These are phyloP conservation scores for Paraconiothyrium brasiliense DNA, from an alignment of 2,329 filamentous ascomycete species.

Conservation along the genomic window DNA sequence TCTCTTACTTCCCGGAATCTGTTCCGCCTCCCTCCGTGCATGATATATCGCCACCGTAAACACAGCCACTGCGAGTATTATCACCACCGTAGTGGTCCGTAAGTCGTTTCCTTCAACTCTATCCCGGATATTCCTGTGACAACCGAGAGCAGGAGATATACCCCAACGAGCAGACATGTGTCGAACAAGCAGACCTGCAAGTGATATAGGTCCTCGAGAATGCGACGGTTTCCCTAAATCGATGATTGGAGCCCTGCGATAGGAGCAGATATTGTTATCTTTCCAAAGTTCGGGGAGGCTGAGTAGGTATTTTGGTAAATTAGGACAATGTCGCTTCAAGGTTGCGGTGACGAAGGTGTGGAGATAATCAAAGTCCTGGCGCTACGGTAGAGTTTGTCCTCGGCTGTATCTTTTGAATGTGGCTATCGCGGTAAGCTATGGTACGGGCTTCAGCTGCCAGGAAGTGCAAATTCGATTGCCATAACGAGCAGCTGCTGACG, in stretches of 20 bases:
- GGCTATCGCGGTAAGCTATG: conserved; percentile 8
- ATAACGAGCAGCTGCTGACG: not conserved
- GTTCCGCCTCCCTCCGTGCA: not conserved
- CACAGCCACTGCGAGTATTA: not conserved
- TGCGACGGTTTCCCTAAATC: not conserved
- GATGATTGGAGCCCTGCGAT: not conserved
- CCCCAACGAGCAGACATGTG: conserved; percentile 28
- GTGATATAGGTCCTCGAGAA: conserved; percentile 16
- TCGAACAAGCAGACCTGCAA: conserved; percentile 31
- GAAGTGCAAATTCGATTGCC: conserved; percentile 11
- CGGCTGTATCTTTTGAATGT: not conserved
- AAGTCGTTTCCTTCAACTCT: conserved; percentile 12
- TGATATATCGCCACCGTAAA: not conserved
- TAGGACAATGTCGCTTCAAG: not conserved
- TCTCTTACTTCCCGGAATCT: too few relatives aligned
- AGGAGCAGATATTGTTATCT: not conserved
- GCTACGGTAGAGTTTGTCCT: conserved; percentile 5
- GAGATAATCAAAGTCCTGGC: conserved; percentile 7
- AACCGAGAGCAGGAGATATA: conserved; percentile 14
- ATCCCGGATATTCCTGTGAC: conserved; percentile 16
- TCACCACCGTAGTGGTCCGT: conserved; percentile 7
- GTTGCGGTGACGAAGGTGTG: not conserved
- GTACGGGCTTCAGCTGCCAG: not conserved
- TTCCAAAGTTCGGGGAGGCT: not conserved
- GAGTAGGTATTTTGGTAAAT: not conserved